Base-by-base conservation (phyloP, 2,329 filamentous ascomycete genomes). In the Ustulina deusta region DNA sequence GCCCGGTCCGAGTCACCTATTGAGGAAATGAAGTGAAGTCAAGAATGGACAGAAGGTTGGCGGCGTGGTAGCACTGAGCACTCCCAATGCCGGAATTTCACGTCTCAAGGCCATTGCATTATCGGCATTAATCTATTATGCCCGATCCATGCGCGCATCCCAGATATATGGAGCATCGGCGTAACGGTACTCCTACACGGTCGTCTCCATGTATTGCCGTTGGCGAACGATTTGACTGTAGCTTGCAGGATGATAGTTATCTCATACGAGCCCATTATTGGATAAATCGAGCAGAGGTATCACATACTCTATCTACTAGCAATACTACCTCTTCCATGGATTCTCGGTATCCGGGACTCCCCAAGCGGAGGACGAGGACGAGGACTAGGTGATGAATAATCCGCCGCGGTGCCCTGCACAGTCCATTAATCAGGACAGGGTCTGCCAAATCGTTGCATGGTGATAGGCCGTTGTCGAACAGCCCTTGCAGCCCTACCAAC, bases 401-500 rank as follows among this genome's bases (percentile, higher is more conserved):
- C 27, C 44, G 3, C 25, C 42, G 36, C 61, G 34, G 42, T 22
- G 11, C 17, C 17, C 27, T 46, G 32, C n/a, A n/a, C 6, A 10
- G 6, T 58, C 34, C 27, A 36, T 38, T 46, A 54, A 44, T 56
- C 46, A 36, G 22, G 20, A 27, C 34, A 56, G 6, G 52, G 10
- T 25, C 22, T 49, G 44, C 32, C 20, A 25, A 42, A 51, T 22
- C 40, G 49, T 38, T 32, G n/a, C n/a, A 27, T 40, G 34, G n/a
- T 63, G 52, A 63, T 64, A 58, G 61, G 61, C 29, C 42, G 46
- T 25, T 36, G 25, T 56, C 34, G 13, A 9, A 20, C 22, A n/a
- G 34, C 25, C 42, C 57, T 51, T 46, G 52, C 44, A 66, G 63
- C 57, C 57, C 51, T 66, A 61, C 57, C 34, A 44, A 58, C 58